Base-by-base conservation (phyloP, 495 filamentous ascomycete species). In the Endocarpon pusillum region DNA sequence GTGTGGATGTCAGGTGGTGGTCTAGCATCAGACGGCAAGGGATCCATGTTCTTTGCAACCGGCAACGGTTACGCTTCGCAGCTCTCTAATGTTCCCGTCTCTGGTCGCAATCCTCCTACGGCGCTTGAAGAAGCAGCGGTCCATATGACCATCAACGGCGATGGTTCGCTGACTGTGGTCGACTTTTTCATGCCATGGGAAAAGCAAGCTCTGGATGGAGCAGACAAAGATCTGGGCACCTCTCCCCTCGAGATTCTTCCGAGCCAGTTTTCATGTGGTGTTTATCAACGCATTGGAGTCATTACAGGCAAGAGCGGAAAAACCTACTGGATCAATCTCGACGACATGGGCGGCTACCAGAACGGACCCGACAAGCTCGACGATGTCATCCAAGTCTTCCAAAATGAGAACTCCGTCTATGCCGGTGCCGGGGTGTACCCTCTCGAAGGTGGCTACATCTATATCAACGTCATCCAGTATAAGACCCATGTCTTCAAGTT, bases 11-110 rank as follows among this genome's bases (percentile, higher is more conserved):
- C 47, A 29, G 62, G 62, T 21, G 52, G 53, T 33, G 59, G 55
- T 24, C 21, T 66, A 9, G 47, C 62, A 4, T 52, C 44, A 10
- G 46, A 60, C 35, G 53, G 45, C 24, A 40, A 42, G 27, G 54
- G 54, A 19, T 50, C 50, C 24, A 44, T 62, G 33, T 57, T 57
- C 34, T 61, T 53, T 31, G 48, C 49, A 9, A 60, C 60, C 11
- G 60, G 60, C 30, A 66, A 66, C 37, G 59, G 58, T 20, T 53
- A 56, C 39, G 56, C 54, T 15, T 54, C 48, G 2, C 51, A 59
- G 33, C 43, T 60, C 21, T 40, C 40, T 34, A 52, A 38, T 12
- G 54, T 49, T 9, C 45, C 62, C 0, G 50, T 51, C 2, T 49
- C 47, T 8, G 58, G 56, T 2, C 46, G 57, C n/a, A 51, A 51